Evolutionary conservation across 106 monocot genomes (phyloP), one percentile per base, ranked within the genome.

Genomic region (Ottelia alismoides): DNA sequence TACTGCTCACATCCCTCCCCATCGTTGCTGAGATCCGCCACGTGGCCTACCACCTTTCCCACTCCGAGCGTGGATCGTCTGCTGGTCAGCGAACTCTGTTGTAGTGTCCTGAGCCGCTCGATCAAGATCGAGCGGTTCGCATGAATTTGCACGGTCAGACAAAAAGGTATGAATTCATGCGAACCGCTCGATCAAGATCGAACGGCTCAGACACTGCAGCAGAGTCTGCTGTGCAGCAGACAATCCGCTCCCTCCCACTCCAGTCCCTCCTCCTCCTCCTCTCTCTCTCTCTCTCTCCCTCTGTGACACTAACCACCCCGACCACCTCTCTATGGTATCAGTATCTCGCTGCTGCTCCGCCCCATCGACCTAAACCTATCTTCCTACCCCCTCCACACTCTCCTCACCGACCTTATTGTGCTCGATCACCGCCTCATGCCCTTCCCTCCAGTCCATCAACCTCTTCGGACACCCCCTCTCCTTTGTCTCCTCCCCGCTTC

Each of bases 361-460:
- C 30, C 85, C 40, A 31, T 47, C 11, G 29, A 49, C 25, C 59
- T 91, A 26, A 77, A 84, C 57, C 75, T 91, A 52, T 69, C 90
- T 31, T 61, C 63, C 43, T 76, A 82, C 65, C 43, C 0, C 27
- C 59, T 82, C 18, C 26, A 30, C 4, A 76, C 72, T 0, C 72
- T 80, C 7, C 52, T 78, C 23, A 46, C 84, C 10, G 84, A 84
- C 45, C 67, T 77, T 28, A 44, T 57, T 0, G 22, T 50, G 17
- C 53, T 75, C n/a, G n/a, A n/a, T n/a, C 20, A 53, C 48, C 47
- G 35, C 58, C 14, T 47, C 63, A 28, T 83, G 79, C 32, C 22
- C 58, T 22, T 50, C 31, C 2, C 32, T 90, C 11, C 55, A 23
- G 24, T 57, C 43, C 16, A 63, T 82, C 20, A 82, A 82, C 35